These are phyloP conservation scores for Trypanosoma melophagium DNA, from an alignment of 208 protist genomes.

Conservation along the genomic window DNA sequence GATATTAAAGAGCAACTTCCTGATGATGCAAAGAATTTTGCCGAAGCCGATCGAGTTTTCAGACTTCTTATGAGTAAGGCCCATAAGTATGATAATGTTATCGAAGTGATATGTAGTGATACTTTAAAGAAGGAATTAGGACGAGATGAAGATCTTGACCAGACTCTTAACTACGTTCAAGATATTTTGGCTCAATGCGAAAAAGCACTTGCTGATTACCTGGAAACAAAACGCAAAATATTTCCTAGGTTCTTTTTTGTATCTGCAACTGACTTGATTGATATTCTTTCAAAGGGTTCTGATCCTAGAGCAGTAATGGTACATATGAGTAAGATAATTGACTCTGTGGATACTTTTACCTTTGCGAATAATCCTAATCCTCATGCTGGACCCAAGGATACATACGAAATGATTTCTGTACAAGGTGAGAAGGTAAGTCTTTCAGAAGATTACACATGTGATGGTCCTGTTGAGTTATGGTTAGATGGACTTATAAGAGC, in stretches of 20 bases:
- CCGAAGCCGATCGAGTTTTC: slow-evolving; percentile 89
- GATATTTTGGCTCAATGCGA: slow-evolving; percentile 94
- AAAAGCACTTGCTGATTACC: slow-evolving; percentile 97
- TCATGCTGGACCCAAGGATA: slow-evolving; percentile 54
- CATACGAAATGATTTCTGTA: slow-evolving; percentile 92
- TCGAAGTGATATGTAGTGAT: slow-evolving; percentile 88
- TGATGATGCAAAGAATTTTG: slow-evolving; percentile 95
- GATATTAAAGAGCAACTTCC: slow-evolving; percentile 98
- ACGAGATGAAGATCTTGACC: slow-evolving; percentile 85
- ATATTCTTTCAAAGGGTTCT: slow-evolving; percentile 97
- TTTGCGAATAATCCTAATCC: slow-evolving; percentile 82
- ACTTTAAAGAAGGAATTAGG: slow-evolving; percentile 86
- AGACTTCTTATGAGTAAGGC: slow-evolving; percentile 91
- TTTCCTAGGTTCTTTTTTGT: slow-evolving; percentile 99
- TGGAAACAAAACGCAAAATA: slow-evolving; percentile 97
- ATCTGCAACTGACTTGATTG: slow-evolving; percentile 94
- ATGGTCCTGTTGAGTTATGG: slow-evolving; percentile 97
- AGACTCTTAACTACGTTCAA: slow-evolving; percentile 91
- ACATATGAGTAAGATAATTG: slow-evolving; percentile 97
- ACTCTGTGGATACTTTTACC: slow-evolving; percentile 91
- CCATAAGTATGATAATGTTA: slow-evolving; percentile 89
- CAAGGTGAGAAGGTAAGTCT: slow-evolving; percentile 96
- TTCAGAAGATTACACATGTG: slow-evolving; percentile 85
- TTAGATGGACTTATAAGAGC: slow-evolving; percentile 91
- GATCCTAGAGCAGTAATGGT: slow-evolving; percentile 93